Evolutionary conservation across 805 yeast species (phyloP).

Genomic region (Crinitomyces ghanaensis): DNA sequence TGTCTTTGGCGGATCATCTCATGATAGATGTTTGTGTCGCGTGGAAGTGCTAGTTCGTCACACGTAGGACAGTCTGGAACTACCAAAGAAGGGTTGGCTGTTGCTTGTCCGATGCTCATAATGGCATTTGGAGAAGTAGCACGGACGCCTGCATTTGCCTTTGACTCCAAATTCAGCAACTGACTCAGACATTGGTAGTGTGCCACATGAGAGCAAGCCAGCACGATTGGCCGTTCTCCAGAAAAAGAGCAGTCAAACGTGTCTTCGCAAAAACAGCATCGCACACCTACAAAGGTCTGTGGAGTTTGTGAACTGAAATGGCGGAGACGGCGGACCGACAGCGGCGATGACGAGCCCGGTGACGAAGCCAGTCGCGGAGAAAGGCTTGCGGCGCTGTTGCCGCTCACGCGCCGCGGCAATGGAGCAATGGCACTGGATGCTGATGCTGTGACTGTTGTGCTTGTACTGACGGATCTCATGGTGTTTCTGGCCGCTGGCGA

Average conservation of each 20-base stretch:
- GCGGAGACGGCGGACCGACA: no score
- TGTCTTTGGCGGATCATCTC: constrained; percentile 9
- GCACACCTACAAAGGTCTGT: constrained; percentile 5
- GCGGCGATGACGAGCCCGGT: no score
- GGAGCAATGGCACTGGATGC: no score
- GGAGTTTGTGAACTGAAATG: neutral
- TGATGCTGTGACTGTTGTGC: no score
- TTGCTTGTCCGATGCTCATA: no score
- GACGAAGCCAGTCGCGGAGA: no score
- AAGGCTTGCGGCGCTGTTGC: no score
- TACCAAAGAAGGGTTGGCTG: constrained; percentile 2
- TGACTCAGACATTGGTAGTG: constrained; percentile 14
- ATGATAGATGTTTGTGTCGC: constrained; percentile 5
- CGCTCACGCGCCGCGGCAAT: no score
- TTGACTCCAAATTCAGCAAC: constrained; percentile 5
- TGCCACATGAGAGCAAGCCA: constrained; percentile 12
- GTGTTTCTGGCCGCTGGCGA: no score
- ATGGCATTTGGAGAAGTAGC: no score
- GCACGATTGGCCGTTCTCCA: constrained; percentile 11
- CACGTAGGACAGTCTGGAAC: constrained; percentile 15
- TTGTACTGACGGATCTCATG: no score
- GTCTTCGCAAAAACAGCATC: constrained; percentile 17
- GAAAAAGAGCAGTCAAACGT: constrained; percentile 10
- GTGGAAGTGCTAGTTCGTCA: constrained; percentile 10
- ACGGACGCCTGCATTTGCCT: constrained; percentile 4